Percentiles rank a stretch among this genome's conserved stretches.
phyloP scores from a whole-genome alignment of 257 asterid genomes.

The Przewalskia tangutica region DNA sequence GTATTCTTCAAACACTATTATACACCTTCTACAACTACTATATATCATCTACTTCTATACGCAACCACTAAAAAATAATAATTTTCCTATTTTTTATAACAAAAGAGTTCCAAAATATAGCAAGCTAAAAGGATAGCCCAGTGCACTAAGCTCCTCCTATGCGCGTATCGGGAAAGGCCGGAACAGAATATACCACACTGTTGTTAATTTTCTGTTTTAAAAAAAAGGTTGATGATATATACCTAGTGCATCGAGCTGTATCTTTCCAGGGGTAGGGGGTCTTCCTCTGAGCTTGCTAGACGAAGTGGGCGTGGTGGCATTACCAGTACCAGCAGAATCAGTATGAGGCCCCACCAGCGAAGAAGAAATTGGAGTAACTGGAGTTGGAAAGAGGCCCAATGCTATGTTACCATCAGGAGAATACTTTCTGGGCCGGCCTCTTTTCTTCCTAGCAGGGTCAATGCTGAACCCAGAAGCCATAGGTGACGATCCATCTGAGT shows the following conservation, averaged over 20 bases:
- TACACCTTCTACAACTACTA: neutral
- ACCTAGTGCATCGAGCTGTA: constrained; percentile 38
- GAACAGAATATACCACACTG: no score
- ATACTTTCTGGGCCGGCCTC: constrained; percentile 86
- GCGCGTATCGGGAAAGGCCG: no score
- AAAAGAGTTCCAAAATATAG: no score
- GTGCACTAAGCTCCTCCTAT: no score
- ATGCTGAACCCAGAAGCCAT: constrained; percentile 33
- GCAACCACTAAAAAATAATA: neutral
- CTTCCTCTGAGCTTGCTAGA: constrained; percentile 34
- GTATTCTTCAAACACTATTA: neutral
- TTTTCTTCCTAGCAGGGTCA: constrained; percentile 61
- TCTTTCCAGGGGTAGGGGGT: constrained; percentile 43
- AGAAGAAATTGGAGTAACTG: constrained; percentile 29
- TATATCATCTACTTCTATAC: neutral
- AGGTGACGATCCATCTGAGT: constrained; percentile 39
- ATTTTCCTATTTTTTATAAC: neutral
- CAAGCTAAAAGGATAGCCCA: no score
- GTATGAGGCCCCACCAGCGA: constrained; percentile 6
- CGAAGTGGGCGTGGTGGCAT: constrained; percentile 5
- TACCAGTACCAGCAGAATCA: constrained; percentile 9
- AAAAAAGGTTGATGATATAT: neutral
- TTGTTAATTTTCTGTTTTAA: no score
- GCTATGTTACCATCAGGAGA: constrained; percentile 75
- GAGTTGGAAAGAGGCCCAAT: constrained; percentile 53